Base-by-base conservation (phyloP, 805 yeast species). In the Metschnikowia borealis region DNA sequence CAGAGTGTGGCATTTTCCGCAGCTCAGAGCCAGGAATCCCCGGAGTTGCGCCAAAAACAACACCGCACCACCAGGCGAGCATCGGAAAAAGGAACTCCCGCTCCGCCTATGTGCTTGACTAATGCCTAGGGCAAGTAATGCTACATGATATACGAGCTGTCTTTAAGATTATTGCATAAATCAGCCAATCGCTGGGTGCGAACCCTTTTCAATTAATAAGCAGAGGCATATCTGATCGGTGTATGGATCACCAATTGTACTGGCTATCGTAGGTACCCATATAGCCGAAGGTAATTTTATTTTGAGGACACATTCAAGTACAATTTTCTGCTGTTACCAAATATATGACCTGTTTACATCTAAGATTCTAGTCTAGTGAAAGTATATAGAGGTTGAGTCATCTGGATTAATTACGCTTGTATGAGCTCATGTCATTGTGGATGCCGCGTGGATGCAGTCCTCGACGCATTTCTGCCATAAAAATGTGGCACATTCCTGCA, bases 1-100 rank as follows among this genome's bases (percentile, higher is more conserved):
- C 45, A 44, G 37, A 33, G 46, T 36, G 46, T 44, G 40, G 46
- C 39, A 23, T 17, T 31, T 44, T 18, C 38, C 7, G 45, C 45
- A 31, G 32, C 38, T 15, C n/a, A 20, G 31, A 33, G 38, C 32
- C 31, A 20, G 38, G 15, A 20, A 11, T 14, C 13, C 14, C 32
- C 45, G 44, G 29, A 41, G 20, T 31, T 41, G 37, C 18, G 6
- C 23, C 14, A 2, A 18, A 41, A 13, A 32, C 26, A 41, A 14
- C 26, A 41, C 37, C 37, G 37, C 45, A 32, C 36, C 8, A 8
- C 23, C 14, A 14, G 29, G 26, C 13, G 26, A 38, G n/a, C 26
- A 15, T 6, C 29, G 8, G 29, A 6, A 21, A 8, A 32, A 13
- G 35, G 23, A 31, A 20, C 13, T 14, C 17, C 13, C 17, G 17